A percentile compares a stretch with the other conserved stretches of the same genome.
These are phyloP conservation scores for Phytophthora capsici DNA, from an alignment of 352 stramenopile species.

Conservation along the genomic window DNA sequence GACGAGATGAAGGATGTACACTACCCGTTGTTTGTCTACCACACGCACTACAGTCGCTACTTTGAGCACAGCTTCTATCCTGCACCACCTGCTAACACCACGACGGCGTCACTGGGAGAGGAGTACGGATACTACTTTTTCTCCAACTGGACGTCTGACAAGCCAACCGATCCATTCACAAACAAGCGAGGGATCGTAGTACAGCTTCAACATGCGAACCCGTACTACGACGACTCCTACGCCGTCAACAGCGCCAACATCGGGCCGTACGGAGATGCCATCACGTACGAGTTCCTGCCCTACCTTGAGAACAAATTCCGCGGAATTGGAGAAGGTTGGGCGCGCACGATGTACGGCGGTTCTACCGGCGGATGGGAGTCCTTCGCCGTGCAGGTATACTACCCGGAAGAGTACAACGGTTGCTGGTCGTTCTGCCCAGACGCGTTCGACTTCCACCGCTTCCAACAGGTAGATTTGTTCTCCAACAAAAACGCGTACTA, in stretches of 20 bases:
- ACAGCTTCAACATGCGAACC: constrained; percentile 78
- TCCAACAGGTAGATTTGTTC: constrained; percentile 75
- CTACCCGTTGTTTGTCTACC: constrained; percentile 81
- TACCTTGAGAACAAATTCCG: constrained; percentile 67
- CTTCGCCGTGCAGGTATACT: constrained; percentile 75
- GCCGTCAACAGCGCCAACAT: constrained; percentile 81
- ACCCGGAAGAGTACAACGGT: constrained; percentile 80
- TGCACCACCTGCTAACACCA: constrained; percentile 34
- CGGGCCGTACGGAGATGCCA: constrained; percentile 74
- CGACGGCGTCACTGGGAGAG: constrained; percentile 34
- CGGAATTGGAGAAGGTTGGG: constrained; percentile 69
- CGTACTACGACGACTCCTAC: constrained; percentile 86
- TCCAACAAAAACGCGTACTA: constrained; percentile 77
- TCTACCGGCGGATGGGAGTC: constrained; percentile 81
- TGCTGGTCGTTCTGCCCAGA: constrained; percentile 85
- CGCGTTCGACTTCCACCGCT: constrained; percentile 78
- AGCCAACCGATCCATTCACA: constrained; percentile 53
- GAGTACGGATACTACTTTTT: constrained; percentile 76
- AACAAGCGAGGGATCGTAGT: constrained; percentile 76
- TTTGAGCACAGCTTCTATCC: constrained; percentile 67
- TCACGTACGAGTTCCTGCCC: constrained; percentile 81
- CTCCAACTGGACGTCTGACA: constrained; percentile 74
- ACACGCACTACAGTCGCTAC: constrained; percentile 71
- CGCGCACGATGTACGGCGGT: constrained; percentile 78
- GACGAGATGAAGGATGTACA: constrained; percentile 50